Evolutionary conservation across 805 yeast species (phyloP).

Genomic region (Kodamaea sagamina): DNA sequence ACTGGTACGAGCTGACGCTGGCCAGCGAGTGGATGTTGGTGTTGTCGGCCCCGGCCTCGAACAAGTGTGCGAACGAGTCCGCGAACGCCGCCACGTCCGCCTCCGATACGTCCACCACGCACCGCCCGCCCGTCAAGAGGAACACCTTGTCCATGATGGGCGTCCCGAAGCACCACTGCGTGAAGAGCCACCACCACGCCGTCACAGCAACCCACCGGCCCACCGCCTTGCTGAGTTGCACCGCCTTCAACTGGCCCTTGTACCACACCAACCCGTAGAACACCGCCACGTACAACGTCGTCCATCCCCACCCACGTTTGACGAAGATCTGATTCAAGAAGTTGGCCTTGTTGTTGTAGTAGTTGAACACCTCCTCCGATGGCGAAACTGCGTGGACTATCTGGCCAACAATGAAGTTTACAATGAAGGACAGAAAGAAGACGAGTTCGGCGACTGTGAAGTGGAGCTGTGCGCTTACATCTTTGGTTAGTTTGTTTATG

Average conservation of each 20-base stretch:
- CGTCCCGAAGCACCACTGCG: constrained; percentile 83
- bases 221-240: constrained; percentile 20
- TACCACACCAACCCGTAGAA: constrained; percentile 27
- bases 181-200: constrained; percentile 79
- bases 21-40: constrained; percentile 10
- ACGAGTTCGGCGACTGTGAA: constrained; percentile 27
- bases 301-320: constrained; percentile 94
- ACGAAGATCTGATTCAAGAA: constrained; percentile 74
- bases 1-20: constrained; percentile 33
- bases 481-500: neutral
- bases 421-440: constrained; percentile 34
- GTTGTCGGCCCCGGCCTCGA: neutral
- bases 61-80: constrained; percentile 2
- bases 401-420: constrained; percentile 54
- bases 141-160: constrained; percentile 91
- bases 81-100: constrained; percentile 11
- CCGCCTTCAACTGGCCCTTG: constrained; percentile 2
- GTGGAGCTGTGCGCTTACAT: constrained; percentile 1
- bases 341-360: constrained; percentile 64
- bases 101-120: constrained; percentile 36
- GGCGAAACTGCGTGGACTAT: constrained; percentile 48
- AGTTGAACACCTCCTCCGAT: constrained; percentile 47
- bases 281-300: constrained; percentile 37
- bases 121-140: constrained; percentile 77
- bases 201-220: constrained; percentile 58